These are phyloP conservation scores for Coemansia sp. DNA, from an alignment of 192 early-diverging fungal species.

Conservation along the genomic window DNA sequence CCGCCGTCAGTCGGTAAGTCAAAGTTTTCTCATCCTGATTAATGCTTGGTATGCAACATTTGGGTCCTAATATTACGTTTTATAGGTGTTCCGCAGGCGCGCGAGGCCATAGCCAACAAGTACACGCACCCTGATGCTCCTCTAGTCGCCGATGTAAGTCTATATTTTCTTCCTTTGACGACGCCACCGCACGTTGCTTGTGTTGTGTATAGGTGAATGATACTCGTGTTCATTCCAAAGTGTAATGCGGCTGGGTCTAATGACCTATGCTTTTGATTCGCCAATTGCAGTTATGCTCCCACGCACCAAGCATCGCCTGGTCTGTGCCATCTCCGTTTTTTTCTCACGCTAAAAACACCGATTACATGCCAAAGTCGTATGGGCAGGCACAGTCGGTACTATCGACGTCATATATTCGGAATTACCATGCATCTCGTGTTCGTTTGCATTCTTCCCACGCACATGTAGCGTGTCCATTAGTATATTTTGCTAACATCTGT, in stretches of 20 bases:
- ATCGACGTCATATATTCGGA: not conserved
- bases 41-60: not conserved
- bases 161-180: not conserved
- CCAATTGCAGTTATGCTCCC: not conserved
- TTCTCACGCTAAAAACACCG: not conserved
- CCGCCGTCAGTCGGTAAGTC: constrained; percentile 69
- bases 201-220: not conserved
- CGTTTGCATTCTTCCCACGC: constrained; percentile 1
- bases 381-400: not conserved
- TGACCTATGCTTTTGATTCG: not conserved
- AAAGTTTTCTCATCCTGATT: not conserved
- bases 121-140: constrained; percentile 71
- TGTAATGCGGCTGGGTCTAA: constrained; percentile 7
- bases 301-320: not conserved
- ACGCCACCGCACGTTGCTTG: constrained; percentile 2
- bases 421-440: not conserved
- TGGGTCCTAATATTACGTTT: not conserved
- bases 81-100: constrained; percentile 57
- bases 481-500: not conserved
- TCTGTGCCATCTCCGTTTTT: not conserved
- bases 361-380: not conserved
- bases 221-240: not conserved
- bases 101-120: constrained; percentile 73
- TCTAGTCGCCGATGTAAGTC: constrained; percentile 59
- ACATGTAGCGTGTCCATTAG: not conserved